Percentiles rank a stretch among this genome's conserved stretches.
These are phyloP conservation scores for Rickenella mellea DNA, from an alignment of 768 basidiomycete genomes.

Conservation along the genomic window DNA sequence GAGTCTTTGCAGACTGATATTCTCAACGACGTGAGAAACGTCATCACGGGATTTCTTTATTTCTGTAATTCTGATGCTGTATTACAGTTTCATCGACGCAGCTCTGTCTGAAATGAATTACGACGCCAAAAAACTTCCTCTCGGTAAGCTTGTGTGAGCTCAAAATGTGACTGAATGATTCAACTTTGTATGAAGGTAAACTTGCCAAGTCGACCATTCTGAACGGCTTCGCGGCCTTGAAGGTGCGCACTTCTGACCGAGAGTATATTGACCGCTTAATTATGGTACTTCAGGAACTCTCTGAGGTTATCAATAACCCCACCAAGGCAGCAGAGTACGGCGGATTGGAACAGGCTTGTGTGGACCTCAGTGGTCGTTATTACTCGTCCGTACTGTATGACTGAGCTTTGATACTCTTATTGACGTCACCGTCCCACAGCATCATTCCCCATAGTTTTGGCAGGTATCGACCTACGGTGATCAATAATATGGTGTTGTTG, in stretches of 20 bases:
- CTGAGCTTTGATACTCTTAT: neutral
- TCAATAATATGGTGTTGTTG: slow-evolving; percentile 26
- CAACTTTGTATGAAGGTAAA: slow-evolving; percentile 30
- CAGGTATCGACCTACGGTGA: slow-evolving; percentile 33
- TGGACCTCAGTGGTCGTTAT: slow-evolving; percentile 39
- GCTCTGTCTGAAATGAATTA: slow-evolving; percentile 55
- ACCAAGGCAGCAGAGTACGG: slow-evolving; percentile 27
- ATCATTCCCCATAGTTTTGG: slow-evolving; percentile 60
- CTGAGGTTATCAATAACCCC: slow-evolving; percentile 43
- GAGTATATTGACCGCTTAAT: neutral
- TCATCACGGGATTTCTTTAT: neutral
- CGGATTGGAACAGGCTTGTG: slow-evolving; percentile 29
- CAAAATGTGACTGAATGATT: neutral
- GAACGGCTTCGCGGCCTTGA: slow-evolving; percentile 48
- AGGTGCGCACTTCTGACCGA: slow-evolving; percentile 23
- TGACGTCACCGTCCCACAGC: slow-evolving; percentile 16
- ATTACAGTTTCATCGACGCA: slow-evolving; percentile 38
- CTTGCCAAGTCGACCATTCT: slow-evolving; percentile 52
- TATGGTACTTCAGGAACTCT: slow-evolving; percentile 25
- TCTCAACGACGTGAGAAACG: slow-evolving; percentile 32
- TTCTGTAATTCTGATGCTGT: neutral
- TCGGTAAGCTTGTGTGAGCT: slow-evolving; percentile 25
- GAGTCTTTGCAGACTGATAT: slow-evolving; percentile 42
- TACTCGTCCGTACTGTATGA: slow-evolving; percentile 36
- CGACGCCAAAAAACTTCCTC: slow-evolving; percentile 54